phyloP scores from a whole-genome alignment of 345 rosid genomes.

The Lumnitzera racemosa region DNA sequence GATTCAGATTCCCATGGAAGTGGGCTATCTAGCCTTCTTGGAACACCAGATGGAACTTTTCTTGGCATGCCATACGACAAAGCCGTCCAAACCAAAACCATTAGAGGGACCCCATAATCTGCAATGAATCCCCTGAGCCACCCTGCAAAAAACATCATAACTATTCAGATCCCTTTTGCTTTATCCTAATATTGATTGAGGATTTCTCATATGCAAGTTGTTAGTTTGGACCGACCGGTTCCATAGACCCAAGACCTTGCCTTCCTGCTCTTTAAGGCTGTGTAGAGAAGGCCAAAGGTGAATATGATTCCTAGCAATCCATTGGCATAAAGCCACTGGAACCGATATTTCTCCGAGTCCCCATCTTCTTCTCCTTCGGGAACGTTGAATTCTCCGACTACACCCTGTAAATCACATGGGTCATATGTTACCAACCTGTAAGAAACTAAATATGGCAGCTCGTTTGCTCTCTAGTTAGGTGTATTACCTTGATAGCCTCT shows the following conservation, averaged over 20 bases:
- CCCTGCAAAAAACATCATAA: conserved; percentile 20
- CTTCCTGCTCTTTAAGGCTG: conserved; percentile 66
- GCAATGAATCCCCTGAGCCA: conserved; percentile 57
- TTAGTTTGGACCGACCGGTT: conserved; percentile 33
- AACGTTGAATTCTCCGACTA: conserved; percentile 51
- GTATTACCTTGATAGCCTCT: conserved; percentile 61
- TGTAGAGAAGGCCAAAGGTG: conserved; percentile 54
- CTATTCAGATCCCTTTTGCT: not conserved
- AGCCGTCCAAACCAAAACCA: conserved; percentile 79
- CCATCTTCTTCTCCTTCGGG: conserved; percentile 41
- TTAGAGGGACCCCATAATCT: conserved; percentile 82
- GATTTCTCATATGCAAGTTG: no score
- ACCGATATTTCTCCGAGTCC: conserved; percentile 33
- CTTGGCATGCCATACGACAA: conserved; percentile 40
- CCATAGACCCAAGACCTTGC: conserved; percentile 77
- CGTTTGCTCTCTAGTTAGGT: not conserved
- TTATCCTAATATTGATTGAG: no score
- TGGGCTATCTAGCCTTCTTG: conserved; percentile 75
- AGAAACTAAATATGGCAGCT: not conserved
- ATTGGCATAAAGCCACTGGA: conserved; percentile 67
- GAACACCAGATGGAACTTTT: conserved; percentile 62
- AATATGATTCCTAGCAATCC: conserved; percentile 70
- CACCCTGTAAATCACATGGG: conserved; percentile 32
- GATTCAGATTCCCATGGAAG: conserved; percentile 59
- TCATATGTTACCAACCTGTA: not conserved